Percentiles rank a stretch among this genome's conserved stretches.
Evolutionary conservation across 352 stramenopile genomes (phyloP).

Genomic region (Phytophthora palmivora): DNA sequence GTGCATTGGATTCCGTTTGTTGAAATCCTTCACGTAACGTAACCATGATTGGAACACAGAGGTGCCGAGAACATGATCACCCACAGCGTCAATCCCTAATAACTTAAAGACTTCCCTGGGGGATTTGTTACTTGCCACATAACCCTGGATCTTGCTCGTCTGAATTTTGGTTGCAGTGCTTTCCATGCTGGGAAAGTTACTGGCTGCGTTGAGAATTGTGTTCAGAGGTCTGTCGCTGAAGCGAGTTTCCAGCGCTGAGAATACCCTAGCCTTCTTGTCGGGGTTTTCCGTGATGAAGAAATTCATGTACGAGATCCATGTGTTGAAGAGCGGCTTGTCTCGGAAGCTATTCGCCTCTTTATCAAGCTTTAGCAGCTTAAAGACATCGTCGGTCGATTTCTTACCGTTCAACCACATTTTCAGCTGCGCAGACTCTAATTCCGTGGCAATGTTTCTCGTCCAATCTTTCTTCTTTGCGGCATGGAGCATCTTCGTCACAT

Average conservation of each 20-base stretch:
- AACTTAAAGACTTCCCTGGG: neutral
- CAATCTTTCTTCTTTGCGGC: neutral
- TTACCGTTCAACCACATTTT: neutral
- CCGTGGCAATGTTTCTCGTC: slow-evolving; percentile 1
- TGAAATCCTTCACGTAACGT: neutral
- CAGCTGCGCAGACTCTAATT: slow-evolving; percentile 6
- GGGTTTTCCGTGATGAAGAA: neutral
- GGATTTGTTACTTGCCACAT: neutral
- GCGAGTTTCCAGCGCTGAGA: neutral
- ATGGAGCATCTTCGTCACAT: neutral
- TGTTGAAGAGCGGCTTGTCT: neutral
- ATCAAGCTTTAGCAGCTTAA: neutral
- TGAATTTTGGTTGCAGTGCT: neutral
- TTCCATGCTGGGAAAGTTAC: neutral
- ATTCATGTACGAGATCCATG: neutral
- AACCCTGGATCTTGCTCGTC: neutral
- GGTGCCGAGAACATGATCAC: neutral
- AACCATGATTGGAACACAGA: neutral
- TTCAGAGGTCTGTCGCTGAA: slow-evolving; percentile 1
- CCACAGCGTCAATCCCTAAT: neutral
- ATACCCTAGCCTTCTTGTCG: neutral
- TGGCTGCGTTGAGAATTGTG: neutral
- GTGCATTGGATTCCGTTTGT: neutral
- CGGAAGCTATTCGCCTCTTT: neutral
- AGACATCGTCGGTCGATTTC: neutral